Percentiles rank a stretch among this genome's conserved stretches.
These are phyloP conservation scores for Closterium sp. DNA, from an alignment of 139 green algal genomes.

Conservation along the genomic window DNA sequence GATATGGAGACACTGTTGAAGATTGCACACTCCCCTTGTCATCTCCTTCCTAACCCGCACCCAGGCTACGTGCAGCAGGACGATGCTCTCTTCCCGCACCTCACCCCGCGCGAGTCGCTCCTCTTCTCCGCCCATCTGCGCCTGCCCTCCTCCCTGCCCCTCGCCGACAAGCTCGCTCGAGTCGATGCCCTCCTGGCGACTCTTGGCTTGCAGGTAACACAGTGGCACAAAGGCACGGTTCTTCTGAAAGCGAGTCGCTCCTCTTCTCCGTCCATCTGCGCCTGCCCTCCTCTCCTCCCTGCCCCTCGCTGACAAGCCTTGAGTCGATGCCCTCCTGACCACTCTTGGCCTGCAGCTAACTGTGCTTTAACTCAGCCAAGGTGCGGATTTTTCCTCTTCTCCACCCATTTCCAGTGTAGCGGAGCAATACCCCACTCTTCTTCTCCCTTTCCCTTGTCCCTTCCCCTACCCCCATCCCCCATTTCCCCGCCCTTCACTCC, in stretches of 20 bases:
- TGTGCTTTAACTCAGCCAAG: too few relatives aligned
- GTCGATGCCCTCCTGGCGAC: constrained; percentile 5
- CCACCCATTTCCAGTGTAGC: too few relatives aligned
- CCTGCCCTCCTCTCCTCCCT: constrained; percentile 40
- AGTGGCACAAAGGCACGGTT: background rate
- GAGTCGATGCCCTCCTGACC: background rate
- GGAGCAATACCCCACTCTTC: background rate
- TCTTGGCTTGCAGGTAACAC: background rate
- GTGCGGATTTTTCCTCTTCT: too few relatives aligned
- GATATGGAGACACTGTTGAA: too few relatives aligned
- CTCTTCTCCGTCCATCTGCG: constrained; percentile 64
- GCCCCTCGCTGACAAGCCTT: background rate
- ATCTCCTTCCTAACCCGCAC: background rate
- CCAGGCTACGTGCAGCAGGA: constrained; percentile 62
- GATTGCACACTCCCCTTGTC: background rate
- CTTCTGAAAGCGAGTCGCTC: constrained; percentile 67
- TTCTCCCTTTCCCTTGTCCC: background rate
- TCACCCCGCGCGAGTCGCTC: constrained; percentile 73
- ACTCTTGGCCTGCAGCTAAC: constrained; percentile 13
- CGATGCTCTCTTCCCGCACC: constrained; percentile 63
- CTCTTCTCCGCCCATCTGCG: constrained; percentile 65
- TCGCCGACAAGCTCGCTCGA: background rate
- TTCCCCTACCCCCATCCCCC: background rate
- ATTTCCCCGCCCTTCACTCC: background rate
- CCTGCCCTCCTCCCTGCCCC: constrained; percentile 43